A percentile compares a stretch with the other conserved stretches of the same genome.
phyloP scores from a whole-genome alignment of 352 stramenopile genomes.

The Pelagophyceae sp. region DNA sequence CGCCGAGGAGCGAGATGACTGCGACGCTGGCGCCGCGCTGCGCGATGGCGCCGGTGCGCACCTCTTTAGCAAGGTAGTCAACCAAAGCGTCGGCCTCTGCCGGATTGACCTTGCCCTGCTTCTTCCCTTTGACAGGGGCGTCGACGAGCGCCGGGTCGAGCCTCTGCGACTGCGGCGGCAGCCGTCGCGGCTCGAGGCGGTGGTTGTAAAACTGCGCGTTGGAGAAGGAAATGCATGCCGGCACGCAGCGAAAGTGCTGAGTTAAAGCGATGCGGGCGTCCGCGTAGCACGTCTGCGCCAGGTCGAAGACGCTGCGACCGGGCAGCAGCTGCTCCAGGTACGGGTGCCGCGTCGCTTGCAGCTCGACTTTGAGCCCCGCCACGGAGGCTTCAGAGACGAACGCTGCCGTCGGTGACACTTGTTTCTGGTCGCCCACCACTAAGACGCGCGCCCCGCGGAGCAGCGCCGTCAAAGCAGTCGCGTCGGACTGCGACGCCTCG shows the following conservation, averaged over 20 bases:
- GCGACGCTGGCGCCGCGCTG: constrained; percentile 22
- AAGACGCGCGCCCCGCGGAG: constrained; percentile 42
- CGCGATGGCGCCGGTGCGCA: constrained; percentile 8
- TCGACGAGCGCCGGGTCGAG: constrained; percentile 40
- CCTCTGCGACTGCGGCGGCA: constrained; percentile 33
- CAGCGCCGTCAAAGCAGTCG: constrained; percentile 38
- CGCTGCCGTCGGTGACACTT: constrained; percentile 41
- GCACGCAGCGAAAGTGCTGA: constrained; percentile 47
- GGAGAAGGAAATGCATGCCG: constrained; percentile 42
- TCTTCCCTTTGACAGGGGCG: constrained; percentile 33
- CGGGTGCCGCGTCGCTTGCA: constrained; percentile 31
- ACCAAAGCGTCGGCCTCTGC: constrained; percentile 41
- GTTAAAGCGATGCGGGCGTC: constrained; percentile 34
- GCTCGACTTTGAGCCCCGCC: constrained; percentile 30
- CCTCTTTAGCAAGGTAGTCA: constrained; percentile 29
- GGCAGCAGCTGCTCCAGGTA: constrained; percentile 37
- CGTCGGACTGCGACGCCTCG: constrained; percentile 44
- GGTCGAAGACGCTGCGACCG: constrained; percentile 43
- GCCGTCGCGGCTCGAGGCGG: constrained; percentile 34
- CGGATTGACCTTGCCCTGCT: constrained; percentile 42
- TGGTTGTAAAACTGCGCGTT: constrained; percentile 42
- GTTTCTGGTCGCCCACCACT: constrained; percentile 44
- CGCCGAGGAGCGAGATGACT: constrained; percentile 42
- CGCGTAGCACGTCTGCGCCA: constrained; percentile 41
- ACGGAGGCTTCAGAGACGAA: constrained; percentile 39